These are phyloP conservation scores for Solanum arcanum DNA, from an alignment of 257 asterid genomes.

Conservation along the genomic window DNA sequence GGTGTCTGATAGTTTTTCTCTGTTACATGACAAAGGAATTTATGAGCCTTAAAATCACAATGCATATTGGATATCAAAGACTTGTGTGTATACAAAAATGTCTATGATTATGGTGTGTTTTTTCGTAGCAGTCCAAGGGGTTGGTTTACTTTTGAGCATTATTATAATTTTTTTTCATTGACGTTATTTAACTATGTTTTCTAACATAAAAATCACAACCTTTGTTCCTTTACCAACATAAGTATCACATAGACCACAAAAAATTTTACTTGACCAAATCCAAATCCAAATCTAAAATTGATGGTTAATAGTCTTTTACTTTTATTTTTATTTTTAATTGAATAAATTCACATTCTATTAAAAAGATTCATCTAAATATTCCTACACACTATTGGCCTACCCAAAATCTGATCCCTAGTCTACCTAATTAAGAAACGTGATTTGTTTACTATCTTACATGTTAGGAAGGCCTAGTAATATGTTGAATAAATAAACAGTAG, in stretches of 20 bases:
- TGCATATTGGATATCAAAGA: background rate
- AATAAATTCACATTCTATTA: no score
- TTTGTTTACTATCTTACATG: background rate
- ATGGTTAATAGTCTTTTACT: background rate
- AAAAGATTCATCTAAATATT: no score
- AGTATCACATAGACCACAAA: background rate
- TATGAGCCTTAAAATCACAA: background rate
- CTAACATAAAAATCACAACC: background rate
- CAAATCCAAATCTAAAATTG: background rate
- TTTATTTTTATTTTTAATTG: no score
- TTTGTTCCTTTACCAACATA: background rate
- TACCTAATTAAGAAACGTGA: background rate
- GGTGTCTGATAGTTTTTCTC: background rate
- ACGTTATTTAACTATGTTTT: background rate
- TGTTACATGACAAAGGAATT: background rate
- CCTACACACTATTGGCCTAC: background rate
- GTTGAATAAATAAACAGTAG: background rate
- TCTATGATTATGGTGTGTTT: background rate
- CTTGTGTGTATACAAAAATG: background rate
- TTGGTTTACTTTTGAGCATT: background rate
- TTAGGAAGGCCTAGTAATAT: background rate
- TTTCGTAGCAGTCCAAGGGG: background rate
- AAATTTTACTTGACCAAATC: background rate
- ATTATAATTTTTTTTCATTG: no score
- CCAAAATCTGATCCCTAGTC: background rate